A percentile compares a stretch with the other conserved stretches of the same genome.
phyloP scores from a whole-genome alignment of 805 yeast species.

The Hanseniaspora mollemarum region DNA sequence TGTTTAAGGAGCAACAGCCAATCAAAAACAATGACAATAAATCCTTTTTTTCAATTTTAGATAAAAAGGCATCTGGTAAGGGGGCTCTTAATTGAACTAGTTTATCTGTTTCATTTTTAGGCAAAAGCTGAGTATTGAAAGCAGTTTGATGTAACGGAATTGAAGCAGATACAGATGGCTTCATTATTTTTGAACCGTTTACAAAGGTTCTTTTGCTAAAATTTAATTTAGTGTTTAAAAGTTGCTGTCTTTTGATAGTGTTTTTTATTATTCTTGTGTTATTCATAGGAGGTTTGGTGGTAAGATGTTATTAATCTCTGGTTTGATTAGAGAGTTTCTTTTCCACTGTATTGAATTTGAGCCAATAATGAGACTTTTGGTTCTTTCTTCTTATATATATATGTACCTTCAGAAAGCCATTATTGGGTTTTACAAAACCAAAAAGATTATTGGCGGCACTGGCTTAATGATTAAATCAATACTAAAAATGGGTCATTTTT shows the following conservation, averaged over 20 bases:
- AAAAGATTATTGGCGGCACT: not conserved
- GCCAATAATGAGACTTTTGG: no score
- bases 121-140: not conserved
- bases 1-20: constrained; percentile 57
- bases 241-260: not conserved
- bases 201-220: not conserved
- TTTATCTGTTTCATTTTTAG: constrained; percentile 1
- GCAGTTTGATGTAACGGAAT: not conserved
- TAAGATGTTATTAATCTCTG: not conserved
- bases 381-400: no score
- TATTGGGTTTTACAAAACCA: not conserved
- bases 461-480: not conserved
- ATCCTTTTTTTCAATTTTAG: constrained; percentile 43
- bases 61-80: constrained; percentile 34
- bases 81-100: constrained; percentile 20
- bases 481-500: not conserved
- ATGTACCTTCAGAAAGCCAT: no score
- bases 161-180: not conserved
- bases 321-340: not conserved
- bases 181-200: no score
- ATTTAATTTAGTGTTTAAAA: not conserved
- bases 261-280: not conserved
- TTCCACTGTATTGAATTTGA: no score
- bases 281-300: not conserved
- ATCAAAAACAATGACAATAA: constrained; percentile 55